Evolutionary conservation across 208 protist species (phyloP), one percentile per base, ranked within the genome.

Genomic region (Crithidia fasciculata): DNA sequence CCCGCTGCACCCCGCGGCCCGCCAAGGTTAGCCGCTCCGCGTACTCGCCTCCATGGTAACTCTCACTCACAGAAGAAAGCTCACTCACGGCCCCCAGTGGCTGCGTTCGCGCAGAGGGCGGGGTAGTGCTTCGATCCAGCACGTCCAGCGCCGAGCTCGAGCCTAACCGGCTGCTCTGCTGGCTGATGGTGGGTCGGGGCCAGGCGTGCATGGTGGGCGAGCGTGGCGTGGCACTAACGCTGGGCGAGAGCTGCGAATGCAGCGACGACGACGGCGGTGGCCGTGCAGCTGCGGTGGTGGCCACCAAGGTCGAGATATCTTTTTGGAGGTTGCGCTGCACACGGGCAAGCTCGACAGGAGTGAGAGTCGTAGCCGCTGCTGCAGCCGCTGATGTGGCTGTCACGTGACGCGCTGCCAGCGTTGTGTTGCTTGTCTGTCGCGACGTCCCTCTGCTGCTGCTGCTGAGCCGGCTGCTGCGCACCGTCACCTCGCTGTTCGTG

Each of bases 231-330:
- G 7, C 62, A 49, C 36, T 57, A 36, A 13, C 36, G 52, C 52
- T 69, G 15, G 52, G 39, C 53, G 64, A 13, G n/a, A 18, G 9
- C 7, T 8, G 6, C 60, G 45, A 2, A 12, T 8, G 19, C 13
- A 18, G n/a, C 3, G 69, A 18, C 18, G 28, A 41, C 36, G 59
- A 40, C 28, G 64, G 10, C 6, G 19, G 13, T 15, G 61, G 68
- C 57, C 69, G 76, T 16, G 53, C 76, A 6, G 76, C 56, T 2
- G 64, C 69, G 7, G 79, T 69, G 4, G 74, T 65, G 59, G 74
- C 73, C 7, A 84, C 79, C 18, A 84, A 52, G 37, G 53, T 71
- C 2, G 74, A 84, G 37, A 84, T 84, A 55, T 79, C 70, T 18
- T 61, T 54, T 43, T 84, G 79, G 54, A 84, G 55, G 18, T 72